These are phyloP conservation scores for Pseudodiploospora longispora DNA, from an alignment of 2,329 filamentous ascomycete species.

Conservation along the genomic window DNA sequence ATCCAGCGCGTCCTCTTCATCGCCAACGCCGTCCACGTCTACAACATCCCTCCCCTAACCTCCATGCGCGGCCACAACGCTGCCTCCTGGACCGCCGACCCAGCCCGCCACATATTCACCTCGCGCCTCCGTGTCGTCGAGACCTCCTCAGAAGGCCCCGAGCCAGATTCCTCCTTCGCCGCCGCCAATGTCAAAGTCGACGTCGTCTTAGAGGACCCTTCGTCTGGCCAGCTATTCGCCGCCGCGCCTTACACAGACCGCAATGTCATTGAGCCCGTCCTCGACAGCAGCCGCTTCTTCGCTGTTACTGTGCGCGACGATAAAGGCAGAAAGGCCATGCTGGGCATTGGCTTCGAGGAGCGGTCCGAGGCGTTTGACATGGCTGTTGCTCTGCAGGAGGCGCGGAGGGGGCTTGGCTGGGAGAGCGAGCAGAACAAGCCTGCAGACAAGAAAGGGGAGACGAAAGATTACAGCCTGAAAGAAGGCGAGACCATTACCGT, in stretches of 20 bases:
- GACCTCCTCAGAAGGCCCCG: slow-evolving; percentile 47
- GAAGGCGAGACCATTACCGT: slow-evolving; percentile 85
- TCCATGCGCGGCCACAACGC: slow-evolving; percentile 75
- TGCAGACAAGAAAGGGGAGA: slow-evolving; percentile 27
- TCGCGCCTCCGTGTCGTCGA: slow-evolving; percentile 72
- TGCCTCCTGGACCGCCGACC: slow-evolving; percentile 64
- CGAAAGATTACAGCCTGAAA: slow-evolving; percentile 73
- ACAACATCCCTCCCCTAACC: slow-evolving; percentile 73
- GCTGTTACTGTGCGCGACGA: slow-evolving; percentile 72
- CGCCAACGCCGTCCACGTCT: slow-evolving; percentile 68
- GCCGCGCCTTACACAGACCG: slow-evolving; percentile 67
- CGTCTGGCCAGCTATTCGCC: slow-evolving; percentile 68
- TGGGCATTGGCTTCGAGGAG: slow-evolving; percentile 85
- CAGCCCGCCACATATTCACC: slow-evolving; percentile 73
- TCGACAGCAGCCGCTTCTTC: slow-evolving; percentile 79
- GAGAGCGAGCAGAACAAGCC: slow-evolving; percentile 31
- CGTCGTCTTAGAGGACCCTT: slow-evolving; percentile 70
- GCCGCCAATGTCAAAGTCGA: slow-evolving; percentile 58
- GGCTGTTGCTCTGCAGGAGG: slow-evolving; percentile 70
- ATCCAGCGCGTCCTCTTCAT: slow-evolving; percentile 82
- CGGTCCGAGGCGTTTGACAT: slow-evolving; percentile 82
- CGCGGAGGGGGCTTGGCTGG: slow-evolving; percentile 59
- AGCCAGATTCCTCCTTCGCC: slow-evolving; percentile 13
- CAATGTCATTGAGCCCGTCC: slow-evolving; percentile 64
- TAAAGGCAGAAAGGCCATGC: slow-evolving; percentile 63